Evolutionary conservation across 495 filamentous ascomycete genomes (phyloP), one percentile per base, ranked within the genome.

Genomic region (Talaromyces stipitatus): DNA sequence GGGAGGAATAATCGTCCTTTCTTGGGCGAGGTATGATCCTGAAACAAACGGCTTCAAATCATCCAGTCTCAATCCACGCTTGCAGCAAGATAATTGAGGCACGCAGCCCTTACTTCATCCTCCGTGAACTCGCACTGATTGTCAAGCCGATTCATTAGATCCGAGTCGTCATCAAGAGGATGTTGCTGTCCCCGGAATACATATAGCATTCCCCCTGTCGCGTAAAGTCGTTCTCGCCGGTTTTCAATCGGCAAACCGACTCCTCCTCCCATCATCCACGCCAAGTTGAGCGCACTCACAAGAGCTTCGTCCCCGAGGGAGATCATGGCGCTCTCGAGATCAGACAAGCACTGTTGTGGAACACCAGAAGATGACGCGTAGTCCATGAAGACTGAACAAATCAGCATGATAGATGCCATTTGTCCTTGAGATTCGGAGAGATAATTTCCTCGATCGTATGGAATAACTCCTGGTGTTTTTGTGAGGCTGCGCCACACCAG

Each of bases 321-420:
- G 6, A 59, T 11, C 10, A 59, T 46, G 22, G 32, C 57, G 23
- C 50, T 54, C 16, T 59, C 57, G 8, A 59, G 26, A 14, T 59
- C 57, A 4, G 51, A 50, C 12, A 59, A 23, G 16, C 57, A 59
- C 24, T 58, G 56, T 11, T 53, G 18, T n/a, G 56, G 56, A 24
- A 54, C 27, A 23, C 22, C 27, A 11, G 26, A 36, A 24, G 12
- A 43, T 12, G 29, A 33, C 26, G 54, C 26, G 27, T 59, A 59
- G 57, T 59, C 50, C 9, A 59, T 12, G 24, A 54, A 59, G 2
- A 59, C 43, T 10, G 57, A 59, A 16, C 50, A 59, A n/a, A 59
- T 27, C 6, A 54, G 22, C 23, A 59, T 27, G 11, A 59, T 28
- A 9, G 32, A 36, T 14, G 28, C 57, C 32, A 59, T 22, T 52